A percentile compares a stretch with the other conserved stretches of the same genome.
phyloP scores from a whole-genome alignment of 306 rosid genomes.

The Glycine tomentella region DNA sequence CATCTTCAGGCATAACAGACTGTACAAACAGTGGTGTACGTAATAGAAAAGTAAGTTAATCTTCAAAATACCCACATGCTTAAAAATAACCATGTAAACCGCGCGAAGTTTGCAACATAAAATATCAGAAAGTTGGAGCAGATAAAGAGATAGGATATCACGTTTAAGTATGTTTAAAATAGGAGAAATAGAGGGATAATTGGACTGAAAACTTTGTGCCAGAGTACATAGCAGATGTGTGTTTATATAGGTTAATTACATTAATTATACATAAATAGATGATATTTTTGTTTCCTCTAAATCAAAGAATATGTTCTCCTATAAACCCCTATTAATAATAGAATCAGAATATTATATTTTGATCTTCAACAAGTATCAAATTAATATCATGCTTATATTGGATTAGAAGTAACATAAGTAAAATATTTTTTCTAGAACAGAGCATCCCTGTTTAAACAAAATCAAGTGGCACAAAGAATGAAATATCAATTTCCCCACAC shows the following conservation, averaged over 20 bases:
- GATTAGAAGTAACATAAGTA: constrained; percentile 31
- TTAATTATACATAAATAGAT: too few relatives aligned
- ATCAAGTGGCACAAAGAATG: constrained; percentile 5
- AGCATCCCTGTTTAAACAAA: constrained; percentile 26
- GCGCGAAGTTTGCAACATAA: not conserved
- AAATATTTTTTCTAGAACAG: constrained; percentile 14
- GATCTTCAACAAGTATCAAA: not conserved
- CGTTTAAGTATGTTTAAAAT: not conserved
- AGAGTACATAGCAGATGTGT: too few relatives aligned
- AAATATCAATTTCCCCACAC: constrained; percentile 13
- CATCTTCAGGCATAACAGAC: constrained; percentile 91
- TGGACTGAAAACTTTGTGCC: too few relatives aligned
- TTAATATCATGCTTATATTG: constrained; percentile 2
- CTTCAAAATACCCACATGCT: constrained; percentile 21
- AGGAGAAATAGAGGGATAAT: too few relatives aligned
- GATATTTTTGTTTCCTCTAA: too few relatives aligned
- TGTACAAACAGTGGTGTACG: constrained; percentile 50
- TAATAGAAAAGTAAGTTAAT: constrained; percentile 14
- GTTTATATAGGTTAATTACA: too few relatives aligned
- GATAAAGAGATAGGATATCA: constrained; percentile 3
- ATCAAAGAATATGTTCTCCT: too few relatives aligned
- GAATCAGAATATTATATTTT: too few relatives aligned
- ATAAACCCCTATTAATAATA: too few relatives aligned
- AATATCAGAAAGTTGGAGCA: constrained; percentile 26
- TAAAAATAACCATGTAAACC: constrained; percentile 18